A percentile compares a stretch with the other conserved stretches of the same genome.
These are phyloP conservation scores for Flaveria robusta DNA, from an alignment of 129 eudicot genomes.

Conservation along the genomic window DNA sequence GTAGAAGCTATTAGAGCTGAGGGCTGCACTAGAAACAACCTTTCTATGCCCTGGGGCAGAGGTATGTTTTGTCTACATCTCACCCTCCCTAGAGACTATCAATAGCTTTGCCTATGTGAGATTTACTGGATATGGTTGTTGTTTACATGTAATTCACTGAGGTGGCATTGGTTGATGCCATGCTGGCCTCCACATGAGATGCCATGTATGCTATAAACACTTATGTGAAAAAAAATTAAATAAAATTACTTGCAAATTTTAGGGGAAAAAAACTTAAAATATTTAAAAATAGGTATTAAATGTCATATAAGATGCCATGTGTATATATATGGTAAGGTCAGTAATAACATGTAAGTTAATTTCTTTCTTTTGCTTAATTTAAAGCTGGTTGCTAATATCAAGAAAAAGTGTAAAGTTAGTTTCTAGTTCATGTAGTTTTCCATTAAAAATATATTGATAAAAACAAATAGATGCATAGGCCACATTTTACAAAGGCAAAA, in stretches of 20 bases:
- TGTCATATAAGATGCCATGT: not conserved
- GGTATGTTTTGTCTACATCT: too few relatives aligned
- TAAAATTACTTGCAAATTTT: not conserved
- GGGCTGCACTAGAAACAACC: not conserved
- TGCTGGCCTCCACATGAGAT: not conserved
- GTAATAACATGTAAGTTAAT: not conserved
- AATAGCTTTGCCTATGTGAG: too few relatives aligned
- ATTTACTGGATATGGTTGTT: too few relatives aligned
- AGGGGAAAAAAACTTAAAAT: not conserved
- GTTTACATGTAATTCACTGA: not conserved
- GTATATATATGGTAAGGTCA: not conserved
- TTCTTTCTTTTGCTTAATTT: not conserved
- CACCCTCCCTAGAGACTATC: too few relatives aligned
- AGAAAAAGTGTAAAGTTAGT: not conserved
- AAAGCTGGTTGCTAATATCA: not conserved
- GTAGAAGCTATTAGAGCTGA: too few relatives aligned
- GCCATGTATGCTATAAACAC: not conserved
- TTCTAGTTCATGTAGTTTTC: not conserved
- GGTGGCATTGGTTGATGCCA: not conserved
- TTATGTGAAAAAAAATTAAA: not conserved
- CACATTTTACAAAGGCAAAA: not conserved
- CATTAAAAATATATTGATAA: not conserved
- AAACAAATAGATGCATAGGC: not conserved
- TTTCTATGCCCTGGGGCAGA: not conserved
- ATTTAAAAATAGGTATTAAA: not conserved